These are phyloP conservation scores for Wickerhamiella brachini DNA, from an alignment of 805 yeast genomes.

Conservation along the genomic window DNA sequence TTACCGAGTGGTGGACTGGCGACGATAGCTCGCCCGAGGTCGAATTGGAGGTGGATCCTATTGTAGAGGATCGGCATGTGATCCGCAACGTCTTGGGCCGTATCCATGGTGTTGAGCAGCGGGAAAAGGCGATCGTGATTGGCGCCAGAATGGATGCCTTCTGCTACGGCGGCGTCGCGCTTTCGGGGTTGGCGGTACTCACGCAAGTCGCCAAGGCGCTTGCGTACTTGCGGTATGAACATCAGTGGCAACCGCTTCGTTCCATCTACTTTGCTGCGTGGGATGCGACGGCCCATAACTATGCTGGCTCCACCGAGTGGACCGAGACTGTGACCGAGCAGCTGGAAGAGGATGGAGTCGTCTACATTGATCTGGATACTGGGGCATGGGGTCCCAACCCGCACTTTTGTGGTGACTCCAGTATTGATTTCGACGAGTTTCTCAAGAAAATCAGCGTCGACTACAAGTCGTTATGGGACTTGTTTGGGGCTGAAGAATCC, in stretches of 20 bases:
- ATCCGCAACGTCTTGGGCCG: slow-evolving; percentile 71
- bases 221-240: slow-evolving; percentile 45
- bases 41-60: slow-evolving; percentile 29
- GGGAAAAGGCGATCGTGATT: slow-evolving; percentile 49
- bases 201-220: slow-evolving; percentile 59
- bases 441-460: slow-evolving; percentile 28
- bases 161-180: slow-evolving; percentile 57
- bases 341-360: slow-evolving; percentile 45
- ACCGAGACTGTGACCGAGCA: slow-evolving; percentile 41
- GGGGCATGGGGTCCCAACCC: slow-evolving; percentile 38
- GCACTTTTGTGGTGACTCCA: slow-evolving; percentile 50
- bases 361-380: slow-evolving; percentile 63
- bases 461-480: slow-evolving; percentile 14
- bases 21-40: slow-evolving; percentile 16
- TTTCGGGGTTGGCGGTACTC: slow-evolving; percentile 61
- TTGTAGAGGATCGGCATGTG: slow-evolving; percentile 39
- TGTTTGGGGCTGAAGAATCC: background rate
- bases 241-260: slow-evolving; percentile 74
- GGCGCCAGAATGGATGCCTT: slow-evolving; percentile 76
- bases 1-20: slow-evolving; percentile 35
- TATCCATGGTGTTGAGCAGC: slow-evolving; percentile 69
- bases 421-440: slow-evolving; percentile 32
- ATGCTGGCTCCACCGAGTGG: slow-evolving; percentile 77
- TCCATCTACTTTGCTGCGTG: slow-evolving; percentile 71
- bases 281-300: slow-evolving; percentile 68